phyloP scores from a whole-genome alignment of 2,329 filamentous ascomycete species.

The Metarhizium sp. region DNA sequence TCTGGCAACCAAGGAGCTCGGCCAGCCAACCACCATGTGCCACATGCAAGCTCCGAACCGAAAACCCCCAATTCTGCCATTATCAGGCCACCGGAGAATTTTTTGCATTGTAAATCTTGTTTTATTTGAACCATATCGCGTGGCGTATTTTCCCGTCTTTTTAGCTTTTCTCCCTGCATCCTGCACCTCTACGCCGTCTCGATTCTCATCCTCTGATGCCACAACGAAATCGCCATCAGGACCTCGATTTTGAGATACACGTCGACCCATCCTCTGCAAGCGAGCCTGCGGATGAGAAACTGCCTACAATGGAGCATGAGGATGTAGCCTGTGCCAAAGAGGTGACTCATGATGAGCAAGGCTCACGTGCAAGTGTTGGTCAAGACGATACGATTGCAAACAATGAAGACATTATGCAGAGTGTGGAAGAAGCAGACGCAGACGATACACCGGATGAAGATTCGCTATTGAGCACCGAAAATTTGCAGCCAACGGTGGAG shows the following conservation, averaged over 20 bases:
- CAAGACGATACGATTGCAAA: not conserved
- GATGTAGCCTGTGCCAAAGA: slow-evolving; percentile 2
- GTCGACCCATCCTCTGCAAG: slow-evolving; percentile 35
- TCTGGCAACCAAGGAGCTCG: slow-evolving; percentile 10
- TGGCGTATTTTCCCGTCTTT: not conserved
- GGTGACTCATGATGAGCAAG: not conserved
- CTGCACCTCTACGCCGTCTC: slow-evolving; percentile 1
- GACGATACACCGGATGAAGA: not conserved
- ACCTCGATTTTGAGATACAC: slow-evolving; percentile 38
- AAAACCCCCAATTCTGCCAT: not conserved
- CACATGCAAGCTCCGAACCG: slow-evolving; percentile 1
- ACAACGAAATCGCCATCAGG: slow-evolving; percentile 19
- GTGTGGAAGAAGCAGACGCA: not conserved
- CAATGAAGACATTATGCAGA: not conserved
- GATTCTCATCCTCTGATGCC: slow-evolving; percentile 8
- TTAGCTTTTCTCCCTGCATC: not conserved
- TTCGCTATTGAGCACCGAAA: not conserved
- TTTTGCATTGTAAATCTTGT: not conserved
- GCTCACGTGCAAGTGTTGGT: not conserved
- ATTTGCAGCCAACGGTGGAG: slow-evolving; percentile 3
- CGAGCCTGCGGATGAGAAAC: slow-evolving; percentile 13
- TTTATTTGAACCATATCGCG: not conserved
- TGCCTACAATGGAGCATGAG: slow-evolving; percentile 2
- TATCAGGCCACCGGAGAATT: not conserved
- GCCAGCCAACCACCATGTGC: slow-evolving; percentile 21